Percentiles rank a stretch among this genome's conserved stretches.
These are phyloP conservation scores for Cryptosporidium tyzzeri DNA, from an alignment of 169 alveolate genomes.

Conservation along the genomic window DNA sequence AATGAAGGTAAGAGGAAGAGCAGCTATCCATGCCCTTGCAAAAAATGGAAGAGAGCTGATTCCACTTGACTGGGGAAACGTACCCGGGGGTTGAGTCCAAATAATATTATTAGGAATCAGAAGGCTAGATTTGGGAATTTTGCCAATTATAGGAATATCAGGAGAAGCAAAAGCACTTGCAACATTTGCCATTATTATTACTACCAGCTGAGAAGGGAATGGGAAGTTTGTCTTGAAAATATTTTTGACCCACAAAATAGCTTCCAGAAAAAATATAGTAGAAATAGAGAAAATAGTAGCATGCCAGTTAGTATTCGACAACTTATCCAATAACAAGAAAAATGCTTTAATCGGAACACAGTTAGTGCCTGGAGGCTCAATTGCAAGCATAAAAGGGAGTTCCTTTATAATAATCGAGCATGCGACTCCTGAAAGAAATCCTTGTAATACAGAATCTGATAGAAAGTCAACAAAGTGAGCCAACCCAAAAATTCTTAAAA, in stretches of 20 bases:
- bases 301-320: constrained; percentile 34
- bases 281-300: constrained; percentile 38
- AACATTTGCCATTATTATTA: constrained; percentile 35
- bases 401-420: constrained; percentile 53
- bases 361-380: constrained; percentile 34
- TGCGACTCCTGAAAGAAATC: constrained; percentile 69
- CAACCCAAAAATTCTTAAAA: constrained; percentile 51
- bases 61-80: neutral
- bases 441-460: constrained; percentile 58
- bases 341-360: constrained; percentile 43
- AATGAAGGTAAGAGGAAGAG: constrained; percentile 60
- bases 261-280: constrained; percentile 45
- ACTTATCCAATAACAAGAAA: constrained; percentile 2
- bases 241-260: constrained; percentile 19
- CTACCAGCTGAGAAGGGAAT: constrained; percentile 51
- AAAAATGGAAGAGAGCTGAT: constrained; percentile 40
- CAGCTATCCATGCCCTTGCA: constrained; percentile 46
- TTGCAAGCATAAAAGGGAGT: constrained; percentile 68
- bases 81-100: constrained; percentile 35
- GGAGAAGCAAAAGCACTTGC: constrained; percentile 53
- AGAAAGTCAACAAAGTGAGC: constrained; percentile 63
- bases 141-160: constrained; percentile 45
- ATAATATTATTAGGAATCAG: constrained; percentile 20
- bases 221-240: constrained; percentile 44
- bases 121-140: constrained; percentile 22